Conservation (phyloP, 495 filamentous ascomycete genomes). For the Hypoxylon rickii region DNA sequence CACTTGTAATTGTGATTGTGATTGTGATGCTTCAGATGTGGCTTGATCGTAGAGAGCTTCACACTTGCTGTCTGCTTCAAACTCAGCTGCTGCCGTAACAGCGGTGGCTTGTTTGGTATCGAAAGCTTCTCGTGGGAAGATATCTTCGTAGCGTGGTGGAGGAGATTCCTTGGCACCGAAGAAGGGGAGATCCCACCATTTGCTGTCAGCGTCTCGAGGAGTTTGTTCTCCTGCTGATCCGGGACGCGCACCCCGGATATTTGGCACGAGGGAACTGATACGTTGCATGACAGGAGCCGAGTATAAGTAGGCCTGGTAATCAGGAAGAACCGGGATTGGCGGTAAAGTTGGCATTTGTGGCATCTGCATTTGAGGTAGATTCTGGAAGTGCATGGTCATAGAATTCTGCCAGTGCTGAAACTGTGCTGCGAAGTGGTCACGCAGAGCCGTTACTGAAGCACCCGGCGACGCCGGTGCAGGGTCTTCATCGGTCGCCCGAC, state of each 20-base stretch:
- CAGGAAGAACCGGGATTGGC: conserved; percentile 63
- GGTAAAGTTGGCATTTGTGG: conserved; percentile 58
- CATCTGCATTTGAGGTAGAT: conserved; percentile 61
- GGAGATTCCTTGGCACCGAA: conserved; percentile 46
- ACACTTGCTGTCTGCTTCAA: conserved; percentile 69
- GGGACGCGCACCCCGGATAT: conserved; percentile 50
- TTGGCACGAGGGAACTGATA: conserved; percentile 74
- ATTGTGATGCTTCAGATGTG: conserved; percentile 21
- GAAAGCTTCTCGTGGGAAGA: conserved; percentile 63
- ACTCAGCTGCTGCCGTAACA: conserved; percentile 65
- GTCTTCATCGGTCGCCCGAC: conserved; percentile 35
- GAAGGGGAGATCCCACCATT: conserved; percentile 71
- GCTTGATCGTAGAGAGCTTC: conserved; percentile 58
- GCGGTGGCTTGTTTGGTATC: conserved; percentile 67
- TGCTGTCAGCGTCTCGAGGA: conserved; percentile 56
- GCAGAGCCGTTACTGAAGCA: conserved; percentile 71
- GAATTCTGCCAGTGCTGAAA: conserved; percentile 80
- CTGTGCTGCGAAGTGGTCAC: conserved; percentile 75
- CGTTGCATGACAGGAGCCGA: conserved; percentile 67
- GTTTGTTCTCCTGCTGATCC: conserved; percentile 43
- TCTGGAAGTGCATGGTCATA: conserved; percentile 50
- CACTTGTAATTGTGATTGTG: conserved; percentile 39
- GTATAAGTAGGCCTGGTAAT: conserved; percentile 68
- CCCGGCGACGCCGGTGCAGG: conserved; percentile 56
- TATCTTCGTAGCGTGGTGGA: conserved; percentile 81